These are phyloP conservation scores for Thielaviopsis euricoi DNA, from an alignment of 2,329 filamentous ascomycete species.

Conservation along the genomic window DNA sequence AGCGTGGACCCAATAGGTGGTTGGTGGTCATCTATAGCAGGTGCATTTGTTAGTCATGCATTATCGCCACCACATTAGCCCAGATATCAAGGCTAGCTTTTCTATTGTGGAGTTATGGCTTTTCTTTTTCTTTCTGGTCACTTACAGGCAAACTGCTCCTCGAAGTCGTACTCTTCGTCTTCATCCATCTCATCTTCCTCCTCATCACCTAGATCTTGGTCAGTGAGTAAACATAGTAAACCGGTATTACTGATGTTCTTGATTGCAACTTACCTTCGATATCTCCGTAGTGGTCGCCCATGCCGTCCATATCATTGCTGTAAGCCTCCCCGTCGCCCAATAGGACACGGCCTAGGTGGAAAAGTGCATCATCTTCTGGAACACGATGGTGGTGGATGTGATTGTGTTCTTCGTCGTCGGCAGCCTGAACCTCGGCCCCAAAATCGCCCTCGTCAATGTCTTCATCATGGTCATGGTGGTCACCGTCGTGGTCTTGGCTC, in stretches of 20 bases:
- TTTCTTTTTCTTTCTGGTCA: conserved; percentile 11
- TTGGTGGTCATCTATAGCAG: conserved; percentile 20
- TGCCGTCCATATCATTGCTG: conserved; percentile 33
- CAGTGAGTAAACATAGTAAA: conserved; percentile 6
- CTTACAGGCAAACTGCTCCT: conserved; percentile 41
- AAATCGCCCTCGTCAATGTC: conserved; percentile 39
- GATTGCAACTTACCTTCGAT: not conserved
- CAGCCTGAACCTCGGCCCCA: conserved; percentile 23
- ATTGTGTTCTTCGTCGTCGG: conserved; percentile 28
- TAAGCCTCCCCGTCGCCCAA: conserved; percentile 30
- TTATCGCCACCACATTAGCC: too few relatives aligned
- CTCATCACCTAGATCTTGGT: conserved; percentile 25
- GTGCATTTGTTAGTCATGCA: not conserved
- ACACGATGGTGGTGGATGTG: conserved; percentile 15
- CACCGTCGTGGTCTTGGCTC: conserved; percentile 38
- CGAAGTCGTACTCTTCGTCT: conserved; percentile 48
- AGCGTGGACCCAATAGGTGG: conserved; percentile 30
- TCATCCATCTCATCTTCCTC: conserved; percentile 52
- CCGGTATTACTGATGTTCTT: too few relatives aligned
- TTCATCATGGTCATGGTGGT: conserved; percentile 34
- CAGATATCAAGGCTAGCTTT: not conserved
- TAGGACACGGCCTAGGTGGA: conserved; percentile 39
- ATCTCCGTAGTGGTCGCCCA: conserved; percentile 36
- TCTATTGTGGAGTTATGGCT: conserved; percentile 7
- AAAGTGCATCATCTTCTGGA: conserved; percentile 26